phyloP scores from a whole-genome alignment of 805 yeast genomes.

The Nakazawaea pomicola region DNA sequence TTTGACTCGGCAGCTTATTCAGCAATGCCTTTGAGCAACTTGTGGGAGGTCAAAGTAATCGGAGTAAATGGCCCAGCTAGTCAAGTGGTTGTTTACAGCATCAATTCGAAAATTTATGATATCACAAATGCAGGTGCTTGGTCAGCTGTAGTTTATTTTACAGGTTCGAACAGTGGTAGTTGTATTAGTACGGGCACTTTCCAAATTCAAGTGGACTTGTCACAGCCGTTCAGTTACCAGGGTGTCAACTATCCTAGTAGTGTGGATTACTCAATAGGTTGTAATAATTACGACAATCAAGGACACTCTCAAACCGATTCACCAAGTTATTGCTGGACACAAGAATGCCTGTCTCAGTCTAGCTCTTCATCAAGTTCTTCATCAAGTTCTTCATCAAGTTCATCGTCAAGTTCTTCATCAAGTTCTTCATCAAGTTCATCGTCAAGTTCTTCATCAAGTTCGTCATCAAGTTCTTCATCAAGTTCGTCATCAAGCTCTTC shows the following conservation, averaged over 20 bases:
- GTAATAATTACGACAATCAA: background rate
- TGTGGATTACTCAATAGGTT: background rate
- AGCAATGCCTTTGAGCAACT: background rate
- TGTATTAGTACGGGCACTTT: background rate
- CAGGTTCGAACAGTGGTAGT: background rate
- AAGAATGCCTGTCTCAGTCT: background rate
- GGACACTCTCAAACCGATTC: background rate
- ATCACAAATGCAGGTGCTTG: background rate
- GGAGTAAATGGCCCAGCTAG: background rate
- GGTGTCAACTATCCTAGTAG: background rate
- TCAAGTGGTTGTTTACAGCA: no score
- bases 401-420: background rate
- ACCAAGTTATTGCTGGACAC: constrained; percentile 1
- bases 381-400: background rate
- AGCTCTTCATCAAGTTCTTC: background rate
- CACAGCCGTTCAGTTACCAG: background rate
- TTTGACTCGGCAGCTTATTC: background rate
- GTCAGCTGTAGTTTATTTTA: background rate
- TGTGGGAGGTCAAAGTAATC: no score
- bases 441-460: background rate
- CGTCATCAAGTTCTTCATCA: no score
- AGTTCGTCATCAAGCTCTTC: no score
- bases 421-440: background rate
- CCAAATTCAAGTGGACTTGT: background rate
- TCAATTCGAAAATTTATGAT: background rate